Evolutionary conservation across 2,329 filamentous ascomycete genomes (phyloP).

Genomic region (Ascochyta fabae): DNA sequence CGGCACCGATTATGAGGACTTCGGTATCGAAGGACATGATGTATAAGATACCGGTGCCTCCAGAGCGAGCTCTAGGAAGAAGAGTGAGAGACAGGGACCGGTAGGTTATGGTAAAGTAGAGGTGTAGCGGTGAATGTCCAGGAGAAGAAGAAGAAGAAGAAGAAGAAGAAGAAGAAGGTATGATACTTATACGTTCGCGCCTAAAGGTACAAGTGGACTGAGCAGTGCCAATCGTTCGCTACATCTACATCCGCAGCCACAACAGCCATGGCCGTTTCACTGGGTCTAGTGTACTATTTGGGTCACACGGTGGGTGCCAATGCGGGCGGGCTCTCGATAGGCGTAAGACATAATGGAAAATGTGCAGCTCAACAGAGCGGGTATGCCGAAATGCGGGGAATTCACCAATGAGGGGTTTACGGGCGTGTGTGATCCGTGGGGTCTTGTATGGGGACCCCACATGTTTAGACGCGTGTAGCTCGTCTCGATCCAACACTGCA

Average conservation of each 20-base stretch:
- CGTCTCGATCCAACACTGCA: constrained; percentile 10
- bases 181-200: not conserved
- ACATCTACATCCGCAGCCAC: not conserved
- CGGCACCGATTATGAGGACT: constrained; percentile 60
- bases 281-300: not conserved
- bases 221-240: not conserved
- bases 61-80: not conserved
- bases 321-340: constrained; percentile 3
- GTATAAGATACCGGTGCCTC: not conserved
- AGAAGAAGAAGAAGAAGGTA: not conserved
- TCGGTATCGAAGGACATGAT: constrained; percentile 51
- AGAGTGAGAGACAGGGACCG: too few species aligned
- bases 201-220: not conserved
- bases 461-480: constrained; percentile 18
- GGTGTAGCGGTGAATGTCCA: not conserved
- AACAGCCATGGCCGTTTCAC: not conserved
- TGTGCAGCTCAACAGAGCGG: not conserved
- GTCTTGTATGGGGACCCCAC: constrained; percentile 13
- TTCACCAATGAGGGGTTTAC: constrained; percentile 5
- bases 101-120: too few species aligned
- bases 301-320: not conserved
- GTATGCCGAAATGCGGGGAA: not conserved
- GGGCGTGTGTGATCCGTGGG: constrained; percentile 2
- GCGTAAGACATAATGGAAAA: not conserved
- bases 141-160: not conserved